phyloP scores from a whole-genome alignment of 768 basidiomycete genomes.

The Mycena galericulata region DNA sequence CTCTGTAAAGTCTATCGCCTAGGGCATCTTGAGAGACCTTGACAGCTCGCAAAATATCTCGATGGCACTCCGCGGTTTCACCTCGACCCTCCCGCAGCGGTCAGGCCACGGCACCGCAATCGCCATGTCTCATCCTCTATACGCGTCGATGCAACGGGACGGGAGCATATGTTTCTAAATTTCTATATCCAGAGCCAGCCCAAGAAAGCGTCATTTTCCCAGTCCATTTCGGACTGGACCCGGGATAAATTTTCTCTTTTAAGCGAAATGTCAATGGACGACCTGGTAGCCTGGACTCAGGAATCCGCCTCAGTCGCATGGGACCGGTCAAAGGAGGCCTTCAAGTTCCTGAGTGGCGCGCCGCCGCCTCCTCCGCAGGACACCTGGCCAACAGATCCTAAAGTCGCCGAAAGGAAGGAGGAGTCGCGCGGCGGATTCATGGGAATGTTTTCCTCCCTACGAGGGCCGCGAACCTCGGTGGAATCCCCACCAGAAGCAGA shows the following conservation, averaged over 20 bases:
- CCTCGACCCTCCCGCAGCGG: conserved; percentile 81
- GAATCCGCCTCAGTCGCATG: conserved; percentile 52
- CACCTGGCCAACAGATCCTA: conserved; percentile 45
- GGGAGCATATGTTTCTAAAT: conserved; percentile 86
- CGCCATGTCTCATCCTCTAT: conserved; percentile 86
- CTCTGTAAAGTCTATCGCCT: neutral
- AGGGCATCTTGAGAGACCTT: conserved; percentile 26
- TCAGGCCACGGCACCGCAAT: conserved; percentile 85
- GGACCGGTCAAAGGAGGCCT: conserved; percentile 67
- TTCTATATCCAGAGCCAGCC: conserved; percentile 81
- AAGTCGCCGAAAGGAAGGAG: conserved; percentile 45
- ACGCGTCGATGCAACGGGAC: conserved; percentile 76
- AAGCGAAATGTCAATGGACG: conserved; percentile 68
- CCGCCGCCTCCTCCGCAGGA: conserved; percentile 53
- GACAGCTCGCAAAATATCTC: conserved; percentile 77
- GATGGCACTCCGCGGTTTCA: conserved; percentile 79
- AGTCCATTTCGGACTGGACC: conserved; percentile 57
- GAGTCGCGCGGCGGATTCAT: conserved; percentile 54
- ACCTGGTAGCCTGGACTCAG: conserved; percentile 60
- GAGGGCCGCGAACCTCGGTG: conserved; percentile 47
- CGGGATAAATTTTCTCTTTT: conserved; percentile 53
- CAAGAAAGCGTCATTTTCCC: conserved; percentile 60
- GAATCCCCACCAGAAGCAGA: conserved; percentile 48
- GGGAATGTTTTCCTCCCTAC: conserved; percentile 78
- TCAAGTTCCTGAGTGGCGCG: conserved; percentile 81